Evolutionary conservation across 116 monocot genomes (phyloP), one percentile per base, ranked within the genome.

Genomic region (Cymodocea nodosa): DNA sequence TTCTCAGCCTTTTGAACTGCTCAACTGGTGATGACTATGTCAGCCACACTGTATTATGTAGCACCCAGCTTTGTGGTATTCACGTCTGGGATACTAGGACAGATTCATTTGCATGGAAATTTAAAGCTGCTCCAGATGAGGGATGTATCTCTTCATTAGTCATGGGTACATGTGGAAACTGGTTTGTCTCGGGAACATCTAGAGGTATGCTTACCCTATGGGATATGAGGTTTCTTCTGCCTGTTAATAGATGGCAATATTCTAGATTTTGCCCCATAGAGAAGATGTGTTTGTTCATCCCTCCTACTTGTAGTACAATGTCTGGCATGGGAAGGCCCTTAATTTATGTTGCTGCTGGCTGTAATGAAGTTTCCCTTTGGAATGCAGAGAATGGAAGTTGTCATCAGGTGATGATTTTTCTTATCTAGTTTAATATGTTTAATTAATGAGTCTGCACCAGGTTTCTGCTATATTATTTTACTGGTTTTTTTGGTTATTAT

Each of bases 371-470:
- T 66, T 89, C 98, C n/a, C 84, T 98, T 5, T 98, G 98, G 98
- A 89, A 92, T 86, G 98, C 92, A 60, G 92, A 98, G 70, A 92
- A 85, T 74, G 98, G 89, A 62, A 98, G 89, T 69, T 92, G 98
- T 62, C 92, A 92, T 69, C 92, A 98, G 92, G 98, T 98, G 80
- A 5, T 25, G 0, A 23, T 40, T 62, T 18, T 62, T 62, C 19
- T 36, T 37, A 3, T 62, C 44, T 1, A 30, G 30, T 30, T 30
- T 30, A 30, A 1, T 30, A 30, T n/a, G n/a, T n/a, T n/a, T n/a
- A n/a, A n/a, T n/a, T n/a, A n/a, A n/a, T n/a, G n/a, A n/a, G n/a
- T n/a, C n/a, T n/a, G n/a, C n/a, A n/a, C n/a, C n/a, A n/a, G n/a
- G n/a, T n/a, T n/a, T n/a, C n/a, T n/a, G n/a, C n/a, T n/a, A n/a